phyloP scores from a whole-genome alignment of 2,329 filamentous ascomycete genomes.

The Paraconiothyrium brasiliense region DNA sequence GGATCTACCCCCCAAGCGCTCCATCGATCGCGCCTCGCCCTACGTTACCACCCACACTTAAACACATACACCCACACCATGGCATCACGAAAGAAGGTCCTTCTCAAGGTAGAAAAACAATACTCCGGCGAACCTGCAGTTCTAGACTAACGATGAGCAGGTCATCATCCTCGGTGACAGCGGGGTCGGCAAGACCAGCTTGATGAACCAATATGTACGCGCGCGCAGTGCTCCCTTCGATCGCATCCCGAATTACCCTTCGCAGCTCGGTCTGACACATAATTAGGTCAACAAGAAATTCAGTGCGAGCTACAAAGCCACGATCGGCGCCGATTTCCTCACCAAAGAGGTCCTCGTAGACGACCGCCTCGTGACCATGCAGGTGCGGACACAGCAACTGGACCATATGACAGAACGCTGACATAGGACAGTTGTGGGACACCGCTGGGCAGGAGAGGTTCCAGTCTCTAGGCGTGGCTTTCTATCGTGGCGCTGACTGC shows the following conservation, averaged over 20 bases:
- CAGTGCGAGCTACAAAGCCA: conserved; percentile 99
- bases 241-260: not conserved
- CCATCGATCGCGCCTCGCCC: conserved; percentile 22
- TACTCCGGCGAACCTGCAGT: not conserved
- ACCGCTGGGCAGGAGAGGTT: conserved; percentile 97
- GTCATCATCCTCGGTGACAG: conserved; percentile 99
- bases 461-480: conserved; percentile 95
- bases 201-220: conserved; percentile 99
- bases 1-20: conserved; percentile 12
- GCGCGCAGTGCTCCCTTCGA: conserved; percentile 6
- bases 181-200: conserved; percentile 97
- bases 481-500: conserved; percentile 97
- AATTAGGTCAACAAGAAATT: conserved; percentile 99
- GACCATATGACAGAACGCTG: conserved; percentile 23
- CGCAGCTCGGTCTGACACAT: conserved; percentile 12
- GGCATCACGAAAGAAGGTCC: conserved; percentile 76
- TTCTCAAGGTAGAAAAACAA: conserved; percentile 74
- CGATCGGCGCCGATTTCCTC: conserved; percentile 97
- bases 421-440: conserved; percentile 81
- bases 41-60: conserved; percentile 19
- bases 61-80: conserved; percentile 33
- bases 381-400: conserved; percentile 64
- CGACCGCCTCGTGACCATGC: conserved; percentile 97
- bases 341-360: conserved; percentile 98
- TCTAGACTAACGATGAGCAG: conserved; percentile 58